Evolutionary conservation across 768 basidiomycete genomes (phyloP).

Genomic region (Dendrothele bispora): DNA sequence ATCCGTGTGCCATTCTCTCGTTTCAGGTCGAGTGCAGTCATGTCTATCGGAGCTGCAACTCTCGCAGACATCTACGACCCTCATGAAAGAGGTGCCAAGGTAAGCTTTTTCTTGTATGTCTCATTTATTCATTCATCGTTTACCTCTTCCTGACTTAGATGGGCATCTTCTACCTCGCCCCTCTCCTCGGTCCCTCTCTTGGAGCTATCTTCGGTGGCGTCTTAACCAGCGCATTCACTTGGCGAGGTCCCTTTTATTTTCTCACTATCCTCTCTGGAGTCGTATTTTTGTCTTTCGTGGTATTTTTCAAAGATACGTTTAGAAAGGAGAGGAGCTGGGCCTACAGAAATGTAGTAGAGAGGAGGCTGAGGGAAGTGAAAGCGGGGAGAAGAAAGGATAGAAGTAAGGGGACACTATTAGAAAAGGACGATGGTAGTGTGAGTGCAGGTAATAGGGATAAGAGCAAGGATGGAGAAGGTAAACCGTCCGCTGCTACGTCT

Average conservation of each 20-base stretch:
- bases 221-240: conserved; percentile 64
- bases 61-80: conserved; percentile 79
- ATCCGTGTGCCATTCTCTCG: too few species aligned
- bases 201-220: conserved; percentile 74
- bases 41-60: conserved; percentile 74
- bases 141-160: conserved; percentile 36
- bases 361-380: conserved; percentile 14
- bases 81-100: conserved; percentile 67
- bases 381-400: too few species aligned
- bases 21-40: conserved; percentile 64
- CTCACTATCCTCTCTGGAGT: conserved; percentile 61
- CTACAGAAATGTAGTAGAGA: conserved; percentile 70
- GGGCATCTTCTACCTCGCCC: conserved; percentile 80
- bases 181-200: conserved; percentile 72
- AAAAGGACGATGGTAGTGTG: conserved; percentile 13
- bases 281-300: conserved; percentile 54
- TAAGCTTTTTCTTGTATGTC: conserved; percentile 13
- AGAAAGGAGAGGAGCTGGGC: conserved; percentile 77
- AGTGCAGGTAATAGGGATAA: conserved; percentile 11
- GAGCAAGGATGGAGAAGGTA: conserved; percentile 13
- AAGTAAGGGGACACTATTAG: too few species aligned
- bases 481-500: conserved; percentile 7
- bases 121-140: neutral
- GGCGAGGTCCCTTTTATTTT: conserved; percentile 87
- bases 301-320: conserved; percentile 82